phyloP scores from a whole-genome alignment of 1,139 yeast species.

The Entelexis sorbosivorans region DNA sequence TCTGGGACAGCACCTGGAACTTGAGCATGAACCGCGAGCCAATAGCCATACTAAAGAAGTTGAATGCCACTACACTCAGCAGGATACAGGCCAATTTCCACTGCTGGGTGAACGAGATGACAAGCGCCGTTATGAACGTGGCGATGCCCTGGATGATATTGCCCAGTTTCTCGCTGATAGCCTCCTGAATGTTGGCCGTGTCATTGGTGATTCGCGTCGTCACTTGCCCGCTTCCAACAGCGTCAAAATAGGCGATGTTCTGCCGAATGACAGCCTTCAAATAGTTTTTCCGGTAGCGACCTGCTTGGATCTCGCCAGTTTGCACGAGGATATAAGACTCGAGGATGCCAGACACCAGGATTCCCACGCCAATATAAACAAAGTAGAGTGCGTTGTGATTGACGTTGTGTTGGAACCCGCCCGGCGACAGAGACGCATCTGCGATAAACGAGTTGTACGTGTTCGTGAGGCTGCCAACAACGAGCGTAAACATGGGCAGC shows the following conservation, averaged over 20 bases:
- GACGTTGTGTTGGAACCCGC: constrained; percentile 28
- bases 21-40: constrained; percentile 31
- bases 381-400: constrained; percentile 33
- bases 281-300: constrained; percentile 35
- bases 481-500: constrained; percentile 34
- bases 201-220: constrained; percentile 38
- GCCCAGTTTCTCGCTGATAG: constrained; percentile 38
- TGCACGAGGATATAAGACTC: constrained; percentile 30
- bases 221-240: constrained; percentile 38
- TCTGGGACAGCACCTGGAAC: constrained; percentile 27
- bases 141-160: constrained; percentile 33
- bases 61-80: constrained; percentile 31
- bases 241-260: constrained; percentile 38
- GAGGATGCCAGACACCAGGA: constrained; percentile 29
- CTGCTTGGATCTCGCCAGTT: constrained; percentile 36
- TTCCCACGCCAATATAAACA: constrained; percentile 34
- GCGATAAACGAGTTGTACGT: constrained; percentile 31
- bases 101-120: constrained; percentile 34
- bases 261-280: constrained; percentile 34
- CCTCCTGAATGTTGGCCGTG: constrained; percentile 36
- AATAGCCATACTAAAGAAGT: constrained; percentile 26
- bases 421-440: constrained; percentile 24
- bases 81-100: constrained; percentile 35
- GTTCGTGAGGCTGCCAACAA: constrained; percentile 34
- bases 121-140: constrained; percentile 35